Percentiles rank a stretch among this genome's conserved stretches.
Evolutionary conservation across 768 basidiomycete genomes (phyloP).

Genomic region (Sarcodon aspratus): DNA sequence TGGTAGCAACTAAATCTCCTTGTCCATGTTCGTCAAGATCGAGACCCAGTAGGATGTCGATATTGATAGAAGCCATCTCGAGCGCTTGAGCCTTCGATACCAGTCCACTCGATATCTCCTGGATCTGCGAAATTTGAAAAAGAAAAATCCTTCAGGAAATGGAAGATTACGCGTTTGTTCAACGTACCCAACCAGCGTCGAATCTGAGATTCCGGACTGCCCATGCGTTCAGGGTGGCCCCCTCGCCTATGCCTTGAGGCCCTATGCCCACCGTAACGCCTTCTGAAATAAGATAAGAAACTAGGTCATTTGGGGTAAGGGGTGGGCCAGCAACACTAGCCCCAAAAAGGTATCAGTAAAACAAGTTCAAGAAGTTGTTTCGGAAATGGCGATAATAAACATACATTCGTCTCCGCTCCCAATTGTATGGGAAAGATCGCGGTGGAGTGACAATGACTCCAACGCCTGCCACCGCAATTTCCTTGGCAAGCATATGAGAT

Average conservation of each 20-base stretch:
- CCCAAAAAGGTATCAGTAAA: conserved; percentile 4
- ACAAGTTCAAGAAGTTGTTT: neutral
- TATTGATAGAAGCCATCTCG: conserved; percentile 39
- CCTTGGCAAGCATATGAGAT: conserved; percentile 47
- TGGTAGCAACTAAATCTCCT: conserved; percentile 16
- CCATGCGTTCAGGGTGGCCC: conserved; percentile 11
- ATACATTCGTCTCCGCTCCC: conserved; percentile 58
- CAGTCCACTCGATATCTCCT: conserved; percentile 8
- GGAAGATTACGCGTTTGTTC: neutral
- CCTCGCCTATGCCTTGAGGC: conserved; percentile 14
- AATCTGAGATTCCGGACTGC: conserved; percentile 18
- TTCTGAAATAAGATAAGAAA: conserved; percentile 39
- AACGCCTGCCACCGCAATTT: conserved; percentile 49
- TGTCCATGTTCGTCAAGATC: conserved; percentile 12
- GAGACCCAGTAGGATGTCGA: conserved; percentile 40
- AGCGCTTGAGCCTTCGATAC: conserved; percentile 32
- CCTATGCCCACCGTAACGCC: conserved; percentile 58
- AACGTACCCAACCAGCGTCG: conserved; percentile 33
- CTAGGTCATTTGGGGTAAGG: conserved; percentile 37
- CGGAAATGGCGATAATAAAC: conserved; percentile 8
- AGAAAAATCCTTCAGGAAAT: neutral
- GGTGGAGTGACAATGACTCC: conserved; percentile 61
- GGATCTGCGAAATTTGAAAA: neutral
- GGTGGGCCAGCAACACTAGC: conserved; percentile 61
- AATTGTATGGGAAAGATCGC: conserved; percentile 49